These are phyloP conservation scores for Tagetes erecta DNA, from an alignment of 129 eudicot genomes.

Conservation along the genomic window DNA sequence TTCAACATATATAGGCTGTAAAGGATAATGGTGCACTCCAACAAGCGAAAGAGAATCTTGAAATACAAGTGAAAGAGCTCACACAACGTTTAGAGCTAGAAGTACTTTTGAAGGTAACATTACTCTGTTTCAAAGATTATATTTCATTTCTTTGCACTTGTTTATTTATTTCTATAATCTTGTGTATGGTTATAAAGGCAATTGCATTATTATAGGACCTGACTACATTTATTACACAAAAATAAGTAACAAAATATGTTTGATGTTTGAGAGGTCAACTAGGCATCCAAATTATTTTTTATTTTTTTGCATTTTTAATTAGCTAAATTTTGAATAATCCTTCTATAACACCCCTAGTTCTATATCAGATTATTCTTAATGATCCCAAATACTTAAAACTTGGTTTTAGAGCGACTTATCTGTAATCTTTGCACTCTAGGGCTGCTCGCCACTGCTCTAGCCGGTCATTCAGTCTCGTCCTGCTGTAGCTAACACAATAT, in stretches of 20 bases:
- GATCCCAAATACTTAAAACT: no score
- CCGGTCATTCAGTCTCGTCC: no score
- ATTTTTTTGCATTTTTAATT: not conserved
- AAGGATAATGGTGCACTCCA: conserved; percentile 79
- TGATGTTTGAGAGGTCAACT: not conserved
- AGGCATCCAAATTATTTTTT: not conserved
- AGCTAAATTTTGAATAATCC: not conserved
- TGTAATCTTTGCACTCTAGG: no score
- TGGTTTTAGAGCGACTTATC: no score
- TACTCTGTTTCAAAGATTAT: conserved; percentile 15
- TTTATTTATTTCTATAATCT: conserved; percentile 14
- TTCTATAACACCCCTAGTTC: not conserved
- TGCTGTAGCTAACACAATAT: no score
- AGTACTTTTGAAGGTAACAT: conserved; percentile 73
- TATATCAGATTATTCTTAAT: not conserved
- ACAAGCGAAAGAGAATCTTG: conserved; percentile 80
- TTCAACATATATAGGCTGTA: conserved; percentile 59
- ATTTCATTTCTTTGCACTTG: not conserved
- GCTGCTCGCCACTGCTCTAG: no score
- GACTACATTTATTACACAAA: not conserved
- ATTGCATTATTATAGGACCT: conserved; percentile 6
- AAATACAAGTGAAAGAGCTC: conserved; percentile 79
- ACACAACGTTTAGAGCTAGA: conserved; percentile 72
- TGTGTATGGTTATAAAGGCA: not conserved
- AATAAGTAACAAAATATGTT: not conserved